These are phyloP conservation scores for Aspergillus leporis DNA, from an alignment of 495 filamentous ascomycete genomes.

Conservation along the genomic window DNA sequence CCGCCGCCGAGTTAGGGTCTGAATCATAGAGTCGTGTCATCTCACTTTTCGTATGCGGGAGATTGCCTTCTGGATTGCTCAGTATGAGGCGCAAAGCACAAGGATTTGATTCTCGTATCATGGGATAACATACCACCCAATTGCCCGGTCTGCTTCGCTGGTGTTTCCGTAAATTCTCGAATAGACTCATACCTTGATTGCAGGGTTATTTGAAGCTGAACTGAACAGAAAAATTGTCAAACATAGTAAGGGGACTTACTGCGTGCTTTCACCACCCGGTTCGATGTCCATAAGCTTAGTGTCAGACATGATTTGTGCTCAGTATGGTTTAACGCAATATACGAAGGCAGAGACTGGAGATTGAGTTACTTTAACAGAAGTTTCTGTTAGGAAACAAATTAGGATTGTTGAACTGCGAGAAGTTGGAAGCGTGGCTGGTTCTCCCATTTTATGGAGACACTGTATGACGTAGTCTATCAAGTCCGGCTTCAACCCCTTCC, in stretches of 20 bases:
- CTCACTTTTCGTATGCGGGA: constrained; percentile 35
- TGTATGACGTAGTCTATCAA: constrained; percentile 14
- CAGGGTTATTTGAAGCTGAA: too few species aligned
- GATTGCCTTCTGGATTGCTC: constrained; percentile 15
- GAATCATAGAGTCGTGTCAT: constrained; percentile 17
- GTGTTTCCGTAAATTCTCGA: constrained; percentile 45
- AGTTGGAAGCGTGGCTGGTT: constrained; percentile 3
- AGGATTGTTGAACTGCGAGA: too few species aligned
- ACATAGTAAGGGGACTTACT: constrained; percentile 39
- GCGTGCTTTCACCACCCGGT: constrained; percentile 62
- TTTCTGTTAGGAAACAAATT: too few species aligned
- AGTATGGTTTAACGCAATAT: too few species aligned
- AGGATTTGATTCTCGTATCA: not conserved
- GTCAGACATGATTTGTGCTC: constrained; percentile 28
- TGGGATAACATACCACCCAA: constrained; percentile 48
- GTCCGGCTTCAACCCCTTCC: not conserved
- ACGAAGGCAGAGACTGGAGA: too few species aligned
- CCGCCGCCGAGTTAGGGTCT: constrained; percentile 8
- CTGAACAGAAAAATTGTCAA: not conserved
- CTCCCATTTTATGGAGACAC: not conserved
- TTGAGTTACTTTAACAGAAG: too few species aligned
- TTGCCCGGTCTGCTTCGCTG: constrained; percentile 59
- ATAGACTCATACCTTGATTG: constrained; percentile 61
- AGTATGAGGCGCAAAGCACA: constrained; percentile 5
- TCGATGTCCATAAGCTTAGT: constrained; percentile 58